Conservation (phyloP, 139 green algal species). For the Mychonastes homosphaera region DNA sequence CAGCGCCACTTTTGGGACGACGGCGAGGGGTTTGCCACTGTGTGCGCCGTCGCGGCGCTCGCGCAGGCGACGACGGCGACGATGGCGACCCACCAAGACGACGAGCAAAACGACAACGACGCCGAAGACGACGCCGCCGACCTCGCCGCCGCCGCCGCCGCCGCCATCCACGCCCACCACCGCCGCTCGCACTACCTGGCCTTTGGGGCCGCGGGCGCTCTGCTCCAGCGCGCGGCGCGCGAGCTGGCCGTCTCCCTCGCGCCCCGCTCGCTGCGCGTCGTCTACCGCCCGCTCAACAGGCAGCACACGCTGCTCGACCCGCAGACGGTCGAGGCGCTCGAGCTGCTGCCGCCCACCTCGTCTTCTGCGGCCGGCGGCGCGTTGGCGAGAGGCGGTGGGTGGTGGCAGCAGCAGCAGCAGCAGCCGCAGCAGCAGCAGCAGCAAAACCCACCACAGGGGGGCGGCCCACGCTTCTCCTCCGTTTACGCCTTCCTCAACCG, state of each 20-base stretch:
- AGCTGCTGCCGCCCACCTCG: constrained; percentile 36
- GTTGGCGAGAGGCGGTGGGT: constrained; percentile 6
- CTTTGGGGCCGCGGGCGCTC: constrained; percentile 46
- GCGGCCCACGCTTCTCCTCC: neutral
- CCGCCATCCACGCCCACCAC: neutral
- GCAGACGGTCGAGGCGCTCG: constrained; percentile 29
- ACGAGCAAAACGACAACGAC: too few relatives aligned
- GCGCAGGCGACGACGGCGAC: too few relatives aligned
- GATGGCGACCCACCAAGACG: too few relatives aligned
- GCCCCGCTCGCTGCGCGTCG: constrained; percentile 9
- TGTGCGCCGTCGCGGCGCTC: too few relatives aligned
- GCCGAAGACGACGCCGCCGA: too few relatives aligned
- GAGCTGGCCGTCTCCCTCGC: constrained; percentile 5
- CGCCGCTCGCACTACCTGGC: constrained; percentile 39
- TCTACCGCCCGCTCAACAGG: constrained; percentile 7
- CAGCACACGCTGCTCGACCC: constrained; percentile 57
- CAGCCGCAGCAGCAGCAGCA: neutral
- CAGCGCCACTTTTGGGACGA: too few relatives aligned
- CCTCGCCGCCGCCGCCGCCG: too few relatives aligned
- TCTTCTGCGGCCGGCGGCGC: constrained; percentile 6
- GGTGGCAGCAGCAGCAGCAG: neutral
- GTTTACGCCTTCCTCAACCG: constrained; percentile 43
- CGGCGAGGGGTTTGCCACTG: too few relatives aligned
- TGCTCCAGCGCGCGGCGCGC: constrained; percentile 39
- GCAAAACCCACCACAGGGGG: neutral